A percentile compares a stretch with the other conserved stretches of the same genome.
Conservation (phyloP, 768 basidiomycete species). For the Auricularia sp. region DNA sequence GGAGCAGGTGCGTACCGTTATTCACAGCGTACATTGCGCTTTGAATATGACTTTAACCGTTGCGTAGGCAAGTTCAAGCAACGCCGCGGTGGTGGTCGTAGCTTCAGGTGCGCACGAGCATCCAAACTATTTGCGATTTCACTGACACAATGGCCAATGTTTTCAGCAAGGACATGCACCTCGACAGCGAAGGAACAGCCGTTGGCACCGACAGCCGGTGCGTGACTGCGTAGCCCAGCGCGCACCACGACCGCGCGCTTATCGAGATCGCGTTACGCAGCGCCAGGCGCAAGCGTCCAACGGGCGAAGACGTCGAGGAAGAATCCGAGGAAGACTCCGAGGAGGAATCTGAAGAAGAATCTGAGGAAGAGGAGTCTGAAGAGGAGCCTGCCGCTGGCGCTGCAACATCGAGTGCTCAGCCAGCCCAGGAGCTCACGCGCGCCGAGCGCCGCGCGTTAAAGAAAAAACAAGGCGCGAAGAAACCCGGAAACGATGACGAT, state of each 20-base stretch:
- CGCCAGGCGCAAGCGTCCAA: conserved; percentile 12
- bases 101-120: conserved; percentile 49
- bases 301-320: conserved; percentile 30
- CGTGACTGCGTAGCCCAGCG: conserved; percentile 10
- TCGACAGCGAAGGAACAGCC: conserved; percentile 50
- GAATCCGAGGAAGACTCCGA: conserved; percentile 36
- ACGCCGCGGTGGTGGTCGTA: conserved; percentile 81
- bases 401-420: conserved; percentile 5
- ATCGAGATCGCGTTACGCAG: conserved; percentile 7
- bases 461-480: conserved; percentile 61
- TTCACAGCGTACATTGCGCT: background rate
- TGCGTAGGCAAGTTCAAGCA: conserved; percentile 68
- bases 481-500: conserved; percentile 32
- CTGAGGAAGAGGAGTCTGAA: conserved; percentile 22
- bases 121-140: background rate
- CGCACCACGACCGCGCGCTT: background rate
- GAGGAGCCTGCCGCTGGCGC: conserved; percentile 18
- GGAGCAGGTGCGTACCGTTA: conserved; percentile 9
- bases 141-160: conserved; percentile 5
- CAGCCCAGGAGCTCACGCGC: conserved; percentile 47
- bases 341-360: conserved; percentile 35
- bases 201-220: conserved; percentile 41
- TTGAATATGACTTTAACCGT: background rate
- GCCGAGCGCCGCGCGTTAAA: conserved; percentile 70
- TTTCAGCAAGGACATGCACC: conserved; percentile 46